These are phyloP conservation scores for Trametes polyzona DNA, from an alignment of 1,284 basidiomycete genomes.

Conservation along the genomic window DNA sequence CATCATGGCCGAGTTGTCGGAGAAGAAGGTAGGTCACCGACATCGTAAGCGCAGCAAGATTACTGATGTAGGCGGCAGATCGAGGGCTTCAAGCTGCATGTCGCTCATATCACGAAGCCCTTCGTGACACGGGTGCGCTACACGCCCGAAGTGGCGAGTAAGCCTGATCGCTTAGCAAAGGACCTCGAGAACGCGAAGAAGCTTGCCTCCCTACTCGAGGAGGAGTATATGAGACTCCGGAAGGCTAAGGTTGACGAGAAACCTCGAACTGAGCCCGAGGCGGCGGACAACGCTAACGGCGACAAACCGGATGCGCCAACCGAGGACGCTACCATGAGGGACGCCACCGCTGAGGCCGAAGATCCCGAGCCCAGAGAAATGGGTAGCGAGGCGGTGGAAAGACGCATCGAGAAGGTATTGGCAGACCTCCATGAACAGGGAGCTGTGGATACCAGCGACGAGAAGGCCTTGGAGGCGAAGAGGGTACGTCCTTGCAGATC, in stretches of 20 bases:
- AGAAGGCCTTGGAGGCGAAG: conserved; percentile 64
- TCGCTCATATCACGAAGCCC: conserved; percentile 80
- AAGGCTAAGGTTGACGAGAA: conserved; percentile 44
- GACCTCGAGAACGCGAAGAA: conserved; percentile 77
- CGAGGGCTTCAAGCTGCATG: conserved; percentile 90
- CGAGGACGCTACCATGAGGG: conserved; percentile 50
- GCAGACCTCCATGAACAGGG: conserved; percentile 68
- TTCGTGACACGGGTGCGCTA: conserved; percentile 79
- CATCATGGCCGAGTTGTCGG: conserved; percentile 74
- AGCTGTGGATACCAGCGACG: conserved; percentile 59
- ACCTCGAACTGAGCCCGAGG: conserved; percentile 17
- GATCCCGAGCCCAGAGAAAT: conserved; percentile 59
- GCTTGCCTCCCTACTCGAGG: conserved; percentile 76
- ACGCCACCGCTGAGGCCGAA: conserved; percentile 48
- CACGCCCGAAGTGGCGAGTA: conserved; percentile 81
- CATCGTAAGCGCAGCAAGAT: conserved; percentile 5
- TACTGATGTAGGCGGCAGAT: conserved; percentile 56
- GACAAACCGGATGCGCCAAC: conserved; percentile 28
- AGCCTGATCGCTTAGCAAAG: conserved; percentile 75
- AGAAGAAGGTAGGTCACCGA: conserved; percentile 71
- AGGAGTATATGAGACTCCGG: conserved; percentile 58
- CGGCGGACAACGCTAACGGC: conserved; percentile 21
- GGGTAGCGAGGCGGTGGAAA: conserved; percentile 72
- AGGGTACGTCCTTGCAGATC: conserved; percentile 53
- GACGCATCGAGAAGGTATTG: conserved; percentile 74